Percentiles rank a stretch among this genome's conserved stretches.
These are phyloP conservation scores for Saccharomycopsis synnaedendra DNA, from an alignment of 805 yeast genomes.

Conservation along the genomic window DNA sequence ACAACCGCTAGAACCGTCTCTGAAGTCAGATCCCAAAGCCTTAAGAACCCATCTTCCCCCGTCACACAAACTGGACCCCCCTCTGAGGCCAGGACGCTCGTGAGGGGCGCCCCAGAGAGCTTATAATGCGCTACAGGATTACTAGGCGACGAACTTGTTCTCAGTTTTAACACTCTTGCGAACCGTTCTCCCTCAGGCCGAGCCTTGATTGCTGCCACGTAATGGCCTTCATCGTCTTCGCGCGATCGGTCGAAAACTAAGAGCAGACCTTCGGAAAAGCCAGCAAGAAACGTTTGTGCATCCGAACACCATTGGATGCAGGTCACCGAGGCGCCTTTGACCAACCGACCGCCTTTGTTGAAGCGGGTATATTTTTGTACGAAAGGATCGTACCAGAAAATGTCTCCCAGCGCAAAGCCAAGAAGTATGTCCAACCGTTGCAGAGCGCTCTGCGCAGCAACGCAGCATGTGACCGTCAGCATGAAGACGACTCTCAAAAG, in stretches of 20 bases:
- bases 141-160: conserved; percentile 3
- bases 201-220: conserved; percentile 10
- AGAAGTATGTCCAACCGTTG: conserved; percentile 38
- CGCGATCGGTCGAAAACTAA: conserved; percentile 37
- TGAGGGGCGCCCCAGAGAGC: conserved; percentile 47
- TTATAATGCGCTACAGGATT: conserved; percentile 51
- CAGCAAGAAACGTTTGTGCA: conserved; percentile 41
- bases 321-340: conserved; percentile 29
- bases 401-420: conserved; percentile 61
- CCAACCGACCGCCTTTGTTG: conserved; percentile 27
- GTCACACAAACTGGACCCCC: conserved; percentile 29
- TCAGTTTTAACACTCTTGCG: conserved; percentile 6
- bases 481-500: conserved; percentile 32
- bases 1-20: conserved; percentile 39
- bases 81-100: conserved; percentile 25
- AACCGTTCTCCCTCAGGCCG: conserved; percentile 16
- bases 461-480: conserved; percentile 7
- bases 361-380: neutral
- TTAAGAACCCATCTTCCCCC: conserved; percentile 52
- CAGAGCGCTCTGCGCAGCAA: conserved; percentile 18
- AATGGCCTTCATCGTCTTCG: conserved; percentile 32
- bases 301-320: conserved; percentile 37
- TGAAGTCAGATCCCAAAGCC: conserved; percentile 39
- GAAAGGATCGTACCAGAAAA: conserved; percentile 43
- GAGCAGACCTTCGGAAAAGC: conserved; percentile 54